Evolutionary conservation across 192 early-diverging fungal species (phyloP).

Genomic region (Thoreauomyces humboldtii): DNA sequence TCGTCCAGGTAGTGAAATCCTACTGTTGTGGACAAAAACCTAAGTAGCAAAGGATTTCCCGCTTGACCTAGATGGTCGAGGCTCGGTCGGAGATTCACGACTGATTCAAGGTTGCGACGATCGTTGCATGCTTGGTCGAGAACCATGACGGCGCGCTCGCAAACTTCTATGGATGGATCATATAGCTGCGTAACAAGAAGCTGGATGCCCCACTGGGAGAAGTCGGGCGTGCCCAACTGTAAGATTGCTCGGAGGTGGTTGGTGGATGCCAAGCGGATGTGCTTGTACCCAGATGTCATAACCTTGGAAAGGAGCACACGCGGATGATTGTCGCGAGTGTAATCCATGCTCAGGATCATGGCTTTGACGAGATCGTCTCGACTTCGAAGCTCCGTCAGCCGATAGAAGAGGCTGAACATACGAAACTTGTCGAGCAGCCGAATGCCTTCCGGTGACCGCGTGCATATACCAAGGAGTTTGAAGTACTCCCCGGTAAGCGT

Average conservation of each 20-base stretch:
- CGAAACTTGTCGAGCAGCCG: constrained; percentile 69
- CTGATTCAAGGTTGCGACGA: constrained; percentile 62
- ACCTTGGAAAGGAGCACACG: constrained; percentile 78
- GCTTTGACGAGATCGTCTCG: constrained; percentile 76
- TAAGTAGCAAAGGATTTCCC: constrained; percentile 64
- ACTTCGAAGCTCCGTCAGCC: constrained; percentile 70
- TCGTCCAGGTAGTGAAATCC: constrained; percentile 72
- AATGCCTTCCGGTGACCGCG: constrained; percentile 58
- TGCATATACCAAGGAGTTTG: constrained; percentile 65
- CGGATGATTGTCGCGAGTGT: constrained; percentile 77
- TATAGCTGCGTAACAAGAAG: constrained; percentile 72
- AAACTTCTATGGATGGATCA: constrained; percentile 71
- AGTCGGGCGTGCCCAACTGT: constrained; percentile 53
- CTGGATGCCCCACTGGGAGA: constrained; percentile 70
- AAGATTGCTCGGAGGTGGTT: constrained; percentile 66
- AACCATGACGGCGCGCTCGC: constrained; percentile 63
- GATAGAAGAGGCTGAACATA: constrained; percentile 77
- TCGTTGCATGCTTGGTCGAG: constrained; percentile 70
- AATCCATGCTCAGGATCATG: constrained; percentile 72
- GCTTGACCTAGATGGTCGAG: constrained; percentile 71
- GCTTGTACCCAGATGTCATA: constrained; percentile 72
- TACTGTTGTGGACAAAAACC: constrained; percentile 65
- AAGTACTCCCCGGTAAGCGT: constrained; percentile 78
- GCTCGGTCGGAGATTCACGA: constrained; percentile 68
- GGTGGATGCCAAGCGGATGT: constrained; percentile 72